Conservation (phyloP, 352 stramenopile species). For the Globisporangium camurandrum region DNA sequence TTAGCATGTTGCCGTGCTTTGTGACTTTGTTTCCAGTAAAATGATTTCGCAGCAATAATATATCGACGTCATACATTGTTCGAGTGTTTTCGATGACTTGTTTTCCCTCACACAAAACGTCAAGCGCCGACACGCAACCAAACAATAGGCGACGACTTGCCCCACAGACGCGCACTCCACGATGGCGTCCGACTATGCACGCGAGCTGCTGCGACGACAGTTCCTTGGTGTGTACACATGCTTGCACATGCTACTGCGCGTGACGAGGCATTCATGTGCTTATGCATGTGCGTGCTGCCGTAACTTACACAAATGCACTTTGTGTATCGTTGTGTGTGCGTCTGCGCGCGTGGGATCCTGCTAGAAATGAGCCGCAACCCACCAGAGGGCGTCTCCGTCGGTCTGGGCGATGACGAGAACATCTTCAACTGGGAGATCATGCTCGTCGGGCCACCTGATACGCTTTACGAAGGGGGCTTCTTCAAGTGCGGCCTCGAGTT, state of each 20-base stretch:
- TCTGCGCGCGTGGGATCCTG: background rate
- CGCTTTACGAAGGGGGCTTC: conserved; percentile 95
- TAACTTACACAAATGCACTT: background rate
- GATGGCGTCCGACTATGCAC: conserved; percentile 56
- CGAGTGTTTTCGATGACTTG: background rate
- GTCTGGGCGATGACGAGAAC: conserved; percentile 96
- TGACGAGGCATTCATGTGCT: background rate
- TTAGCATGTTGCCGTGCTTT: no score
- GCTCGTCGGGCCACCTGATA: conserved; percentile 93
- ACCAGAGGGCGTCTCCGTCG: conserved; percentile 97
- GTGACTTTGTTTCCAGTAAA: no score
- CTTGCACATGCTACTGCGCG: background rate
- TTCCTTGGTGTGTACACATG: conserved; percentile 53
- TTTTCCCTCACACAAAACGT: background rate
- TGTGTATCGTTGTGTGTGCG: background rate
- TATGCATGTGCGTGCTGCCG: background rate
- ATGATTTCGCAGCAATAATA: no score
- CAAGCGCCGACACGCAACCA: background rate
- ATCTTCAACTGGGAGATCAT: conserved; percentile 99
- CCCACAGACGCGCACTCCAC: background rate
- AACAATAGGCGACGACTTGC: background rate
- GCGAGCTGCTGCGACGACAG: conserved; percentile 74
- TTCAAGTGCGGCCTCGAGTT: conserved; percentile 98
- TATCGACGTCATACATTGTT: background rate
- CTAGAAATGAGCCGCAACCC: conserved; percentile 98